phyloP scores from a whole-genome alignment of 108 stramenopile species.

The Mayamaea pseudoterrestris region DNA sequence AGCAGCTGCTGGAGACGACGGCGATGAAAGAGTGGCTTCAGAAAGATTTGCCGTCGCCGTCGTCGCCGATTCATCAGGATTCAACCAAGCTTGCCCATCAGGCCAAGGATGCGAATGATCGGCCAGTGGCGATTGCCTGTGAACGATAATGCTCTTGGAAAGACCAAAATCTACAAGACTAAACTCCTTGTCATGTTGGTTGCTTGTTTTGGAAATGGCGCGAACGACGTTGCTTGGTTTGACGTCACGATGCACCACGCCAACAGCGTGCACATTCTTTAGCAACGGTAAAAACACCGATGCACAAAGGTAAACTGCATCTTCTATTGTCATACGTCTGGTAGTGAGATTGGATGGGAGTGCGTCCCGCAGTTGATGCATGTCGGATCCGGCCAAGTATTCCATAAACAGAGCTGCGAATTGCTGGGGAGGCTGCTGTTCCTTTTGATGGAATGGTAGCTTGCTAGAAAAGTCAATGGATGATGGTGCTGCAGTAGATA shows the following conservation, averaged over 20 bases:
- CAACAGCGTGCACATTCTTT: slow-evolving; percentile 63
- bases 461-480: slow-evolving; percentile 4
- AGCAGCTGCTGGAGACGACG: slow-evolving; percentile 8
- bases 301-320: slow-evolving; percentile 69
- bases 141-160: slow-evolving; percentile 71
- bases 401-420: slow-evolving; percentile 75
- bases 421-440: no score
- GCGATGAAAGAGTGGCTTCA: neutral
- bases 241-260: slow-evolving; percentile 77
- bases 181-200: slow-evolving; percentile 22
- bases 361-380: slow-evolving; percentile 62
- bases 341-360: slow-evolving; percentile 3
- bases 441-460: no score
- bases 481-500: slow-evolving; percentile 9
- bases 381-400: slow-evolving; percentile 69
- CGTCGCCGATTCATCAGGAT: slow-evolving; percentile 10
- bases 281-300: slow-evolving; percentile 69
- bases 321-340: slow-evolving; percentile 40
- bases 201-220: slow-evolving; percentile 2
- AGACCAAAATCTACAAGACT: slow-evolving; percentile 79
- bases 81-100: slow-evolving; percentile 37
- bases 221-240: slow-evolving; percentile 68
- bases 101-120: slow-evolving; percentile 44
- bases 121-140: slow-evolving; percentile 41
- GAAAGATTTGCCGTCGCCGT: neutral